Evolutionary conservation across 495 filamentous ascomycete species (phyloP).

Genomic region (Aspergillus baeticus): DNA sequence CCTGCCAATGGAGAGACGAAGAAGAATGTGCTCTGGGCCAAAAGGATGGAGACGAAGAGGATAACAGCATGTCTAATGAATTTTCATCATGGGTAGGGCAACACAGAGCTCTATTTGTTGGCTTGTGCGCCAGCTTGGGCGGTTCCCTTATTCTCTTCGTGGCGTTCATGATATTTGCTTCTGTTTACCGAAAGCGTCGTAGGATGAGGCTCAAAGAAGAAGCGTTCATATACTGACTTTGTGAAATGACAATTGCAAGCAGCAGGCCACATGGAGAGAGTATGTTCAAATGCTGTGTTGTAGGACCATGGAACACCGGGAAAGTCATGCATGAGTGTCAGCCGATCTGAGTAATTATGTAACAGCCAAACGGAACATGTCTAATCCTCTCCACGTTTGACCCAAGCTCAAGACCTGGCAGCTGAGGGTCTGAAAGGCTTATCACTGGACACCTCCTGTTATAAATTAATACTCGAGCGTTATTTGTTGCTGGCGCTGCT

Average conservation of each 20-base stretch:
- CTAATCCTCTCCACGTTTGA: background rate
- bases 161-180: background rate
- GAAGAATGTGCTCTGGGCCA: constrained; percentile 71
- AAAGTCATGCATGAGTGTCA: background rate
- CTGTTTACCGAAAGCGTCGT: background rate
- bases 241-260: background rate
- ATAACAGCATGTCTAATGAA: background rate
- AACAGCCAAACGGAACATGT: background rate
- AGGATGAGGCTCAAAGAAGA: background rate
- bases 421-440: background rate
- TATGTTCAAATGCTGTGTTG: background rate
- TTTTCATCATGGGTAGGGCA: constrained; percentile 3
- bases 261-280: background rate
- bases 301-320: background rate
- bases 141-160: constrained; percentile 3
- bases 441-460: no score
- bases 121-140: constrained; percentile 8
- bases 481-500: background rate
- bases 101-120: constrained; percentile 6
- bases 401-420: background rate
- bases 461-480: background rate
- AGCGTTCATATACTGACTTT: background rate
- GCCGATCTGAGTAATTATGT: background rate
- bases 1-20: constrained; percentile 71
- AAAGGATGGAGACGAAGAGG: constrained; percentile 58